Base-by-base conservation (phyloP, 805 yeast species). In the Wickerhamiella spandovensis region DNA sequence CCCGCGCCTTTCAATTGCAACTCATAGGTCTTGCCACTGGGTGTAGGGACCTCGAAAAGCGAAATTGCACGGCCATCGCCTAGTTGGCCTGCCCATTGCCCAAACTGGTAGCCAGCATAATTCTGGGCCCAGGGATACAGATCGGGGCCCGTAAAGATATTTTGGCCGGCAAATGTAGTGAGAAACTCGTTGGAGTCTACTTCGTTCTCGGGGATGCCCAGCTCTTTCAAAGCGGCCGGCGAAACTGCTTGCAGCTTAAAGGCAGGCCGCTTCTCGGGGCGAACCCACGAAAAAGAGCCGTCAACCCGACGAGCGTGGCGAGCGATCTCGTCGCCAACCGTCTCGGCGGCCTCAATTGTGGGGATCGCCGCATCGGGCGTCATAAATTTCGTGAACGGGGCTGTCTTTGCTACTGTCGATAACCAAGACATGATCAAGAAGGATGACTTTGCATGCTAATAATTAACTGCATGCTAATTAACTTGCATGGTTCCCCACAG, bases 51-150 rank as follows among this genome's bases (percentile, higher is more conserved):
- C 55, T 84, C 90, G 67, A 90, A 89, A 44, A 90, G 67, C 59
- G 84, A 86, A 6, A 81, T 75, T 1, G 87, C 96, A 53, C 98
- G 70, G 1, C 98, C 98, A 64, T 90, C 98, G 6, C 98, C 98
- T 54, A 90, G 69, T 64, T 92, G 98, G 1, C 97, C 97, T 0
- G 97, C 97, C 77, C 90, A 90, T 56, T 77, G 78, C 2, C 98
- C 97, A 70, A 92, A 90, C 62, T 90, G 98, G 73, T 82, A 87
- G 0, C 98, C 98, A 1, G 97, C 95, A 65, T 90, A 90, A 0
- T 90, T 85, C 64, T 84, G 89, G 12, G 96, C 78, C 65, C 84
- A 90, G 0, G 98, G 97, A 56, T 77, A 78, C 0, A 83, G 74
- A 4, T 46, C 51, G n/a, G 54, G 47, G 18, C 62, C 60, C 17